Base-by-base conservation (phyloP, 2,329 filamentous ascomycete genomes). In the Diplocarpon mali region DNA sequence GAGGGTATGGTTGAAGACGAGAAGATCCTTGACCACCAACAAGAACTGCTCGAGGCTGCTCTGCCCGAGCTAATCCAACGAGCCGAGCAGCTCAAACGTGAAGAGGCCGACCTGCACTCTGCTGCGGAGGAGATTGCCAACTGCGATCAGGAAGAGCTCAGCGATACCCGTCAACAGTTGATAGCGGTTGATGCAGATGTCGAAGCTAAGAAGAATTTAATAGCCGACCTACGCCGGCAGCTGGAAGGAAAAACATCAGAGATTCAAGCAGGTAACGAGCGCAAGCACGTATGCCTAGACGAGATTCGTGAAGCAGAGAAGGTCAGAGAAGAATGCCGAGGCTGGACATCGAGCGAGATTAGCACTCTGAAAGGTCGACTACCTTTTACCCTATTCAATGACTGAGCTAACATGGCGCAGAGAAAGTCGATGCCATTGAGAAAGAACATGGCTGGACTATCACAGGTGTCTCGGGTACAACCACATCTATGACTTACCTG, bases 281-380 rank as follows among this genome's bases (percentile, higher is more conserved):
- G 78, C 57, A 95, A 90, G 61, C 65, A 78, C 43, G 73, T 79
- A 54, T 87, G 75, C 53, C 58, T 82, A 27, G 72, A 76, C 24
- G 84, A 92, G 38, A 95, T 94, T 46, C 74, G 78, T 47, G 81
- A 87, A 57, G 85, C 89, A 0, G 88, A 95, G 62, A 80, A 79
- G 52, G 71, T 93, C 20, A 77, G 85, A 50, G 88, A 95, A 61
- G 85, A 94, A 57, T 94, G 84, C 61, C 79, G 89, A 42, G 89
- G 90, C 32, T 95, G 89, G 82, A 90, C 82, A 45, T 77, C 81
- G 42, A 80, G 74, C 24, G 92, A 96, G 64, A 85, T 96, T 51
- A 75, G 75, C 51, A 68, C 70, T 32, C 69, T 94, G n/a, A 88
- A 89, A 73, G 75, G 84, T 85, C 71, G 60, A 69, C 58, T 16